phyloP scores from a whole-genome alignment of 257 asterid species.

The Catharanthus roseus region DNA sequence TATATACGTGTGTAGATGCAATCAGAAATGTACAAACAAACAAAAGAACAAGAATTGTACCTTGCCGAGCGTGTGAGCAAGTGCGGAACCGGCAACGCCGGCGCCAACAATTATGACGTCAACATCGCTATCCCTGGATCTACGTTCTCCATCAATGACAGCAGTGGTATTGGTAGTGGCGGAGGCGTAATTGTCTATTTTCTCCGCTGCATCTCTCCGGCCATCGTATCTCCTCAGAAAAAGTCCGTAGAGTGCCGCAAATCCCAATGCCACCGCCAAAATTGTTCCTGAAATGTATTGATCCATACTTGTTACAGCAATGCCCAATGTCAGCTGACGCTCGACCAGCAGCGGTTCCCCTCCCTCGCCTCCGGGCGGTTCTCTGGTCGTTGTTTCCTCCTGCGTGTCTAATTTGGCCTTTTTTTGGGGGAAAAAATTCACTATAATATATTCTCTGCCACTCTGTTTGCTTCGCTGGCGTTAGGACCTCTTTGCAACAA shows the following conservation, averaged over 20 bases:
- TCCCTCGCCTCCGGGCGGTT: neutral
- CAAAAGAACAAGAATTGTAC: slow-evolving; percentile 18
- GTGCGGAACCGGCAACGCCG: slow-evolving; percentile 73
- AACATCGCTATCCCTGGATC: slow-evolving; percentile 29
- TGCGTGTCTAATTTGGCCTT: neutral
- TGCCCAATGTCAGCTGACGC: slow-evolving; percentile 26
- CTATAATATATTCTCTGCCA: slow-evolving; percentile 7
- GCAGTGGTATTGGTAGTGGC: slow-evolving; percentile 42
- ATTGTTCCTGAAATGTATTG: slow-evolving; percentile 34
- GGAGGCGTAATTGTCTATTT: slow-evolving; percentile 3
- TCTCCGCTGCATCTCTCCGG: slow-evolving; percentile 14
- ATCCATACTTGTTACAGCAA: slow-evolving; percentile 43
- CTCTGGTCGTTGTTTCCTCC: neutral
- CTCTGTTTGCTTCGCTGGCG: slow-evolving; percentile 27
- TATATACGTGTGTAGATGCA: neutral
- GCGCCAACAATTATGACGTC: slow-evolving; percentile 59
- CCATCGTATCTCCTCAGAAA: slow-evolving; percentile 16
- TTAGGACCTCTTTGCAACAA: neutral
- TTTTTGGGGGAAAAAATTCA: neutral
- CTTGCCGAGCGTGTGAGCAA: slow-evolving; percentile 74
- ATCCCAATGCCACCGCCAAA: slow-evolving; percentile 40
- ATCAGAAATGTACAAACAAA: too few species aligned
- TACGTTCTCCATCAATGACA: slow-evolving; percentile 37
- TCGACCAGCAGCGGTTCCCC: neutral
- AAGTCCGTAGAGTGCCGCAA: slow-evolving; percentile 28